Base-by-base conservation (phyloP, 805 yeast species). In the Saccharomycopsis fodiens region DNA sequence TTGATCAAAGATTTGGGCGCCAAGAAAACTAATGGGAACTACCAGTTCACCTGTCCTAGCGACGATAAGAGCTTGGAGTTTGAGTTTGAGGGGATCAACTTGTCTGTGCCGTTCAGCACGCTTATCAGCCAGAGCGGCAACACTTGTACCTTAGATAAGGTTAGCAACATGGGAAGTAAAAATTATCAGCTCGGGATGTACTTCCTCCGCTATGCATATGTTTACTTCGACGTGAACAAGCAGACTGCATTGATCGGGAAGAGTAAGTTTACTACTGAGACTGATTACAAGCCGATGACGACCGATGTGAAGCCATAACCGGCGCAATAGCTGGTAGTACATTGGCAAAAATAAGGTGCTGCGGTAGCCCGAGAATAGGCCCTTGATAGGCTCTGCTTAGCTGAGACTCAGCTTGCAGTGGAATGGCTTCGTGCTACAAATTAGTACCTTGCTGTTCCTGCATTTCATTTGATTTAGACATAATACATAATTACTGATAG, bases 141-240 rank as follows among this genome's bases (percentile, higher is more conserved):
- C 17, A 34, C 25, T 22, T 34, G 40, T 20, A 34, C 45, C 17
- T 36, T 42, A 15, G 22, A 13, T 7, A 12, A 6, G 16, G 13
- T 13, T 23, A 40, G 19, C 15, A 20, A 3, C 21, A 23, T 30
- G 2, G 34, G 35, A n/a, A 10, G 30, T 13, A 32, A 21, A 7
- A 13, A 31, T 5, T 34, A 34, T n/a, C 40, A 41, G 13, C 37
- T 42, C 21, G 46, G 46, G n/a, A 37, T 3, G 16, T 35, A 35
- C 16, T 42, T 42, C 35, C 20, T 42, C 2, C 35, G 46, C 35
- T 35, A 35, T 31, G 46, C 41, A 3, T 42, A 42, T 21, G 41
- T 42, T 5, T 4, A 35, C 20, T 35, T 35, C 29, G 41, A 42
- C 20, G 30, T 20, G 16, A 39, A 39, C 30, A 39, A 22, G 30